Conservation (phyloP, 495 filamentous ascomycete species). For the Aspergillus ostianus region DNA sequence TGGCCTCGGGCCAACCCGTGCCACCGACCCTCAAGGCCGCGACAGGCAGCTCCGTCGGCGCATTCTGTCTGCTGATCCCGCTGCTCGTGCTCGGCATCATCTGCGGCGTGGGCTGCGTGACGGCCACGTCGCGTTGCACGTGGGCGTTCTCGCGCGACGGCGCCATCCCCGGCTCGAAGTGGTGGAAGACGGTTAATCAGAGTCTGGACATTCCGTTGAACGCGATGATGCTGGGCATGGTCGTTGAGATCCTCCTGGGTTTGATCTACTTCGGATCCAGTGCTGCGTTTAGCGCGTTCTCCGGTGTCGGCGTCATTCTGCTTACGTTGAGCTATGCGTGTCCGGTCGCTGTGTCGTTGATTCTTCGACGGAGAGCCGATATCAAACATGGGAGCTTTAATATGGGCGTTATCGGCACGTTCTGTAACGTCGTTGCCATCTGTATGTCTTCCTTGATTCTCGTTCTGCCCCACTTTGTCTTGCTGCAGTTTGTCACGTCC, state of each 20-base stretch:
- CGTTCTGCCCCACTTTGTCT: not conserved
- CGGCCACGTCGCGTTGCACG: slow-evolving; percentile 62
- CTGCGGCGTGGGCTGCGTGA: slow-evolving; percentile 62
- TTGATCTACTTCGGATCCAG: slow-evolving; percentile 53
- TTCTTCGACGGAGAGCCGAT: slow-evolving; percentile 38
- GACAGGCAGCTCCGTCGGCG: slow-evolving; percentile 37
- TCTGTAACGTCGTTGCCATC: slow-evolving; percentile 51
- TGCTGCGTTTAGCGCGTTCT: slow-evolving; percentile 55
- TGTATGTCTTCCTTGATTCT: slow-evolving; percentile 36
- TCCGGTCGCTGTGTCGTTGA: slow-evolving; percentile 49
- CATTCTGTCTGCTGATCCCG: slow-evolving; percentile 62
- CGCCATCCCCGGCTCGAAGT: slow-evolving; percentile 55
- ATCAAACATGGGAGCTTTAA: slow-evolving; percentile 50
- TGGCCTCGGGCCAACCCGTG: slow-evolving; percentile 47
- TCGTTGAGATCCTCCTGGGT: slow-evolving; percentile 48
- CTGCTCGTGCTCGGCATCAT: slow-evolving; percentile 65
- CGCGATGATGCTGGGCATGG: slow-evolving; percentile 45
- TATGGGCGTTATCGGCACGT: slow-evolving; percentile 51
- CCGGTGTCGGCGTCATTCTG: slow-evolving; percentile 55
- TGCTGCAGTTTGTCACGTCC: no score
- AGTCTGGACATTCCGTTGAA: slow-evolving; percentile 47
- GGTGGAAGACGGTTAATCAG: slow-evolving; percentile 51
- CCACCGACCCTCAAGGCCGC: slow-evolving; percentile 8
- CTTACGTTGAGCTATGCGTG: slow-evolving; percentile 54
- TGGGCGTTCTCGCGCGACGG: slow-evolving; percentile 58